Conservation (phyloP, 2,329 filamentous ascomycete genomes). For the Neocucurbitaria cava region DNA sequence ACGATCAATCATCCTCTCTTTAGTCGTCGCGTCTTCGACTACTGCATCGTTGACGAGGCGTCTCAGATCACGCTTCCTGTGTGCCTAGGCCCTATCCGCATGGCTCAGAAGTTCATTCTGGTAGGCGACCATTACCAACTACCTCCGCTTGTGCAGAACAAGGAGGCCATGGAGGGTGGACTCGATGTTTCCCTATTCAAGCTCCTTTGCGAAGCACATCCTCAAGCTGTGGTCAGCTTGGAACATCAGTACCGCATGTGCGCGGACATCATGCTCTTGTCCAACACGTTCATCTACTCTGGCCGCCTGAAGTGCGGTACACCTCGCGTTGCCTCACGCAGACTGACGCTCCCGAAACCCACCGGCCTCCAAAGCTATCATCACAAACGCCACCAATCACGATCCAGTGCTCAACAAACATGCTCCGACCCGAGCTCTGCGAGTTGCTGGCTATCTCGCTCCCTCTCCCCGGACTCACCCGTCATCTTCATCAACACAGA, state of each 20-base stretch:
- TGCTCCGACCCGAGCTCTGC: slow-evolving; percentile 60
- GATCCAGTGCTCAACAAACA: slow-evolving; percentile 1
- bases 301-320: slow-evolving; percentile 90
- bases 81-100: slow-evolving; percentile 89
- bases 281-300: slow-evolving; percentile 92
- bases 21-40: slow-evolving; percentile 88
- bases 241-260: slow-evolving; percentile 99
- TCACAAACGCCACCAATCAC: slow-evolving; percentile 21
- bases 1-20: slow-evolving; percentile 91
- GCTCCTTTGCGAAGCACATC: slow-evolving; percentile 86
- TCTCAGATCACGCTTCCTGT: slow-evolving; percentile 97
- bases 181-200: slow-evolving; percentile 95
- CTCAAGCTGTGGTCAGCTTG: slow-evolving; percentile 85
- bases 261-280: slow-evolving; percentile 92
- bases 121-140: slow-evolving; percentile 97
- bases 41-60: slow-evolving; percentile 97
- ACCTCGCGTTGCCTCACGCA: slow-evolving; percentile 72
- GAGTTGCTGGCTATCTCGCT: slow-evolving; percentile 77
- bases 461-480: slow-evolving; percentile 73
- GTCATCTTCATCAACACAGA: slow-evolving; percentile 94
- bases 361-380: slow-evolving; percentile 46
- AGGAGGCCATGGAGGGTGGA: slow-evolving; percentile 82
- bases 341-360: slow-evolving; percentile 68
- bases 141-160: slow-evolving; percentile 91
- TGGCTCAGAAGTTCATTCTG: slow-evolving; percentile 90